A percentile compares a stretch with the other conserved stretches of the same genome.
Evolutionary conservation across 495 filamentous ascomycete genomes (phyloP).

Genomic region (Penicillium lagena): DNA sequence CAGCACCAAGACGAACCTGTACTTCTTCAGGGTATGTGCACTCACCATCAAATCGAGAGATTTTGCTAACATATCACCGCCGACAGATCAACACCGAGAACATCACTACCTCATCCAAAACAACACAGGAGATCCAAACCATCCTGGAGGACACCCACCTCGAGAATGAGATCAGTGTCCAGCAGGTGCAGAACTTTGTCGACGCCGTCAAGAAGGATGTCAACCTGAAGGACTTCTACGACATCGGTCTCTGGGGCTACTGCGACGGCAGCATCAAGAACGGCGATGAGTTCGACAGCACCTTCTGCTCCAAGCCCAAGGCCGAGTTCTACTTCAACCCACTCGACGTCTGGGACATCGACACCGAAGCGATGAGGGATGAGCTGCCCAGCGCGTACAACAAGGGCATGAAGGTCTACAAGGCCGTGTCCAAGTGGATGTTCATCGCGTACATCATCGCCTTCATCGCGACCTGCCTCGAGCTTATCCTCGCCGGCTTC

Average conservation of each 20-base stretch:
- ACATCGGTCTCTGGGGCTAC: constrained; percentile 80
- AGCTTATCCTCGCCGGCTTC: constrained; percentile 63
- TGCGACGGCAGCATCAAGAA: constrained; percentile 60
- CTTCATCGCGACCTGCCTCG: constrained; percentile 61
- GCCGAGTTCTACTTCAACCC: constrained; percentile 74
- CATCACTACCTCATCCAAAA: constrained; percentile 22
- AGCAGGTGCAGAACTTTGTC: constrained; percentile 25
- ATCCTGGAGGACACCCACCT: constrained; percentile 20
- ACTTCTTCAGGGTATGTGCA: constrained; percentile 63
- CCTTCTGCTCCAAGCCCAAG: constrained; percentile 51
- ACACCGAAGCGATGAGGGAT: constrained; percentile 44
- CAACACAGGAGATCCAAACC: constrained; percentile 15
- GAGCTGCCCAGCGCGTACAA: constrained; percentile 59
- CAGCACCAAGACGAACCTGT: constrained; percentile 44
- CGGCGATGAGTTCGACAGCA: constrained; percentile 24
- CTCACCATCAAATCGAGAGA: background rate
- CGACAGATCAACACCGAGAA: constrained; percentile 33
- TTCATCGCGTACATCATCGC: constrained; percentile 65
- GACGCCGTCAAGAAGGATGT: constrained; percentile 37
- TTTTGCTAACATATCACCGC: constrained; percentile 9
- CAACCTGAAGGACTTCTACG: constrained; percentile 69
- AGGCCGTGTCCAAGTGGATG: constrained; percentile 72
- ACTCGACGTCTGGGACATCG: constrained; percentile 53
- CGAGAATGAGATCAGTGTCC: constrained; percentile 18
- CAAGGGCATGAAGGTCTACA: constrained; percentile 63